Percentiles rank a stretch among this genome's conserved stretches.
phyloP scores from a whole-genome alignment of 2,329 filamentous ascomycete species.

The Geoglossum cookeanum region DNA sequence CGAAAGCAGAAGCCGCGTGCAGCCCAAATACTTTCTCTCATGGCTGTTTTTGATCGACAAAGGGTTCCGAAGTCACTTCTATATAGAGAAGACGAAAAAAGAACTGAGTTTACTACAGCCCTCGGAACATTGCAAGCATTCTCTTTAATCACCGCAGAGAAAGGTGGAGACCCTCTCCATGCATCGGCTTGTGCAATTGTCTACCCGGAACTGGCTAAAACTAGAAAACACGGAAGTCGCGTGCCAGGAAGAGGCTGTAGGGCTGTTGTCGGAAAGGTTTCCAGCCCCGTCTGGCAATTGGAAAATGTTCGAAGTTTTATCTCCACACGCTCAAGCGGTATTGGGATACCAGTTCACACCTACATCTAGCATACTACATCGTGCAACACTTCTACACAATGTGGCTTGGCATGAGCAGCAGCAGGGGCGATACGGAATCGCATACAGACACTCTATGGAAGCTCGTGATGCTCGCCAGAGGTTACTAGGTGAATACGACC shows the following conservation, averaged over 20 bases:
- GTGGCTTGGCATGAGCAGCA: neutral
- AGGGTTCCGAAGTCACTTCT: constrained; percentile 9
- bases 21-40: constrained; percentile 8
- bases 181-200: constrained; percentile 7
- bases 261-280: constrained; percentile 1
- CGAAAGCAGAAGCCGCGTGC: constrained; percentile 4
- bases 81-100: constrained; percentile 4
- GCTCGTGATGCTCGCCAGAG: neutral
- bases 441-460: neutral
- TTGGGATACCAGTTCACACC: neutral
- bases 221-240: neutral
- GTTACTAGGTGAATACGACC: neutral
- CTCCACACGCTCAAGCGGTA: neutral
- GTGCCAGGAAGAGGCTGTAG: constrained; percentile 2
- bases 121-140: constrained; percentile 12
- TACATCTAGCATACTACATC: neutral
- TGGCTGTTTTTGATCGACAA: constrained; percentile 11
- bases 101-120: constrained; percentile 6
- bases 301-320: constrained; percentile 1
- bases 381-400: neutral
- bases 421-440: neutral
- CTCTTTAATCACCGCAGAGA: constrained; percentile 8
- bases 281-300: neutral
- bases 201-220: constrained; percentile 3
- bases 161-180: neutral